phyloP scores from a whole-genome alignment of 805 yeast species.

The Candida pini region DNA sequence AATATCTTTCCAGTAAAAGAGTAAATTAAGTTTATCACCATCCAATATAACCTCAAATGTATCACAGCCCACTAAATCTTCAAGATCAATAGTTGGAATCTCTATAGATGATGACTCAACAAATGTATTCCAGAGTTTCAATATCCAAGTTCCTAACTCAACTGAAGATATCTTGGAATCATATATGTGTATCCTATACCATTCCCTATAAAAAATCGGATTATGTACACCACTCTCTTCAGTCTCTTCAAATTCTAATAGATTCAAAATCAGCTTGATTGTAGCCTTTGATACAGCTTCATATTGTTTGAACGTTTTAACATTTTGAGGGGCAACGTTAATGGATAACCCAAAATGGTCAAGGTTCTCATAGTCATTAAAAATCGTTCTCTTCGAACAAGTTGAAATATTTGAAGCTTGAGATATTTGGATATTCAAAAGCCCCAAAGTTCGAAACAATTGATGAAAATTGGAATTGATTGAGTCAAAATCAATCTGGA shows the following conservation, averaged over 20 bases:
- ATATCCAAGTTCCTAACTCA: conserved; percentile 4
- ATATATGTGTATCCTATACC: conserved; percentile 19
- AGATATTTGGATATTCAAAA: conserved; percentile 8
- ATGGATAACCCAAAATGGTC: conserved; percentile 16
- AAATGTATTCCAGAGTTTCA: conserved; percentile 16
- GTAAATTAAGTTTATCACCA: conserved; percentile 6
- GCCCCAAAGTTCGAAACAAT: conserved; percentile 7
- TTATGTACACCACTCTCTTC: background rate
- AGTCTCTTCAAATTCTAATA: conserved; percentile 3
- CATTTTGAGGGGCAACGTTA: conserved; percentile 27
- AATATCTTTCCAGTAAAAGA: conserved; percentile 18
- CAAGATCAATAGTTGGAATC: conserved; percentile 11
- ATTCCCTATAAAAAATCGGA: conserved; percentile 22
- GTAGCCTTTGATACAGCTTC: conserved; percentile 9
- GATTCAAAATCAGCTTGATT: conserved; percentile 6
- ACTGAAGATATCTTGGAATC: conserved; percentile 3
- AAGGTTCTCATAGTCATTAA: conserved; percentile 12
- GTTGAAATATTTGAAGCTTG: background rate
- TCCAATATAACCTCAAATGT: conserved; percentile 19
- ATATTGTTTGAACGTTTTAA: conserved; percentile 18
- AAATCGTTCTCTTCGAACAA: conserved; percentile 10
- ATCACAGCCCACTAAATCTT: conserved; percentile 9
- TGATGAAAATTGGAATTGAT: conserved; percentile 4
- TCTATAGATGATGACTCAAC: background rate
- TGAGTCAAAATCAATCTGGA: conserved; percentile 8